Conservation (phyloP, 306 rosid species). For the Begonia loranthoides region DNA sequence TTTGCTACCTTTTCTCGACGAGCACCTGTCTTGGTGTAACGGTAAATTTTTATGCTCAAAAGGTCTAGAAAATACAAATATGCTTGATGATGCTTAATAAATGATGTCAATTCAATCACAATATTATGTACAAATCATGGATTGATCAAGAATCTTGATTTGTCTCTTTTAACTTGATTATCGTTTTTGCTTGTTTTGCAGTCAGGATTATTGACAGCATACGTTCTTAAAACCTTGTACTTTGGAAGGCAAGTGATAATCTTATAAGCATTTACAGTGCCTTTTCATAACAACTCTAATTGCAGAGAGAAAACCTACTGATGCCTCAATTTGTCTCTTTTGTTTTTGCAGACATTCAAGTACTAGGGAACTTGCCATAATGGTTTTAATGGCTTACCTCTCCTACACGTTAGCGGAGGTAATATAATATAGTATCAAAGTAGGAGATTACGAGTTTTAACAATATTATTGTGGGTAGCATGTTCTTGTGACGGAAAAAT, state of each 20-base stretch:
- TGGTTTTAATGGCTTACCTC: slow-evolving; percentile 83
- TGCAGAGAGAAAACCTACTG: neutral
- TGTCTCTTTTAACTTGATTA: neutral
- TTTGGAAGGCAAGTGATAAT: slow-evolving; percentile 44
- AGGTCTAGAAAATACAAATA: neutral
- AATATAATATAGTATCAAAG: slow-evolving; percentile 2
- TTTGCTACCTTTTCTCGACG: slow-evolving; percentile 56
- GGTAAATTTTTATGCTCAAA: slow-evolving; percentile 29
- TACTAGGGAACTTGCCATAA: slow-evolving; percentile 65
- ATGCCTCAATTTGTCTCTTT: slow-evolving; percentile 8
- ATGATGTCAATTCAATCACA: no score
- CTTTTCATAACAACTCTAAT: neutral
- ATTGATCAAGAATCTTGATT: no score
- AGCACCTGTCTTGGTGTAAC: slow-evolving; percentile 68
- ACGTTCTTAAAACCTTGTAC: slow-evolving; percentile 48
- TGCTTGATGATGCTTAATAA: no score
- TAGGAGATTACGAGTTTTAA: no score
- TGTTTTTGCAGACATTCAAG: slow-evolving; percentile 60
- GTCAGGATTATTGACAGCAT: slow-evolving; percentile 75
- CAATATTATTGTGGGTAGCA: no score
- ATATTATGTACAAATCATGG: no score
- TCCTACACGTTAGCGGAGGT: slow-evolving; percentile 96
- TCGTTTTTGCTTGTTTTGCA: slow-evolving; percentile 11
- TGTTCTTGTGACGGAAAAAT: no score
- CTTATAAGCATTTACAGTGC: neutral